Percentiles rank a stretch among this genome's conserved stretches.
phyloP scores from a whole-genome alignment of 2,329 filamentous ascomycete species.

The Massarina eburnea region DNA sequence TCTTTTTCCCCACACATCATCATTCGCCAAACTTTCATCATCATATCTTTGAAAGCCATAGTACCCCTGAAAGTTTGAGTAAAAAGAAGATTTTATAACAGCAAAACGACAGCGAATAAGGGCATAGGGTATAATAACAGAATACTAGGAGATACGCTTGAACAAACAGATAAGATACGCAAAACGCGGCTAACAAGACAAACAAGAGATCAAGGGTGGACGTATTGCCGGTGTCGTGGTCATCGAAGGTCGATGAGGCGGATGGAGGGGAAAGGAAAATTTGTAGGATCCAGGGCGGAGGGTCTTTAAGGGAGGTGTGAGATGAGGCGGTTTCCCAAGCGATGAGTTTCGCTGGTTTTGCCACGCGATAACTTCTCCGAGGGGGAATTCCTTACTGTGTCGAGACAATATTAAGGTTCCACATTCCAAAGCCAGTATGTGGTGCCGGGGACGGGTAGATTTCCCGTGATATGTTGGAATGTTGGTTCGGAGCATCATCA shows the following conservation, averaged over 20 bases:
- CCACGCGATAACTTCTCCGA: too few relatives aligned
- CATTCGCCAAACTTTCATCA: conserved; percentile 21
- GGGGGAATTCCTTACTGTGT: conserved; percentile 33
- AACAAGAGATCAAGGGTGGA: conserved; percentile 5
- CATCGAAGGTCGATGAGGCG: conserved; percentile 3
- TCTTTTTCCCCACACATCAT: conserved; percentile 30
- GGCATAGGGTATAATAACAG: conserved; percentile 12
- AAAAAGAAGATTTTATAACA: conserved; percentile 10
- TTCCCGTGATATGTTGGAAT: conserved; percentile 20
- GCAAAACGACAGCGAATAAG: too few relatives aligned
- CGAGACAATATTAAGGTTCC: conserved; percentile 23
- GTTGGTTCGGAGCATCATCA: conserved; percentile 4
- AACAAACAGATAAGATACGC: conserved; percentile 4
- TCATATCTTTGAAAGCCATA: conserved; percentile 27
- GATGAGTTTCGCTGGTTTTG: conserved; percentile 14
- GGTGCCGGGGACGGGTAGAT: conserved; percentile 6
- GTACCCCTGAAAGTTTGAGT: conserved; percentile 1
- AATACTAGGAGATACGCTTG: conserved; percentile 6
- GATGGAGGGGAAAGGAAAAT: conserved; percentile 1
- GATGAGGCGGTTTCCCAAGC: conserved; percentile 24
- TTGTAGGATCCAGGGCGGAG: conserved; percentile 5
- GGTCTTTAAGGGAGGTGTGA: conserved; percentile 13
- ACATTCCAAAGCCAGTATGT: conserved; percentile 28
- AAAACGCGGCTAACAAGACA: conserved; percentile 5
- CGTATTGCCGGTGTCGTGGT: conserved; percentile 2